Percentiles rank a stretch among this genome's conserved stretches.
Conservation (phyloP, 345 rosid genomes). For the Populus deltoides region DNA sequence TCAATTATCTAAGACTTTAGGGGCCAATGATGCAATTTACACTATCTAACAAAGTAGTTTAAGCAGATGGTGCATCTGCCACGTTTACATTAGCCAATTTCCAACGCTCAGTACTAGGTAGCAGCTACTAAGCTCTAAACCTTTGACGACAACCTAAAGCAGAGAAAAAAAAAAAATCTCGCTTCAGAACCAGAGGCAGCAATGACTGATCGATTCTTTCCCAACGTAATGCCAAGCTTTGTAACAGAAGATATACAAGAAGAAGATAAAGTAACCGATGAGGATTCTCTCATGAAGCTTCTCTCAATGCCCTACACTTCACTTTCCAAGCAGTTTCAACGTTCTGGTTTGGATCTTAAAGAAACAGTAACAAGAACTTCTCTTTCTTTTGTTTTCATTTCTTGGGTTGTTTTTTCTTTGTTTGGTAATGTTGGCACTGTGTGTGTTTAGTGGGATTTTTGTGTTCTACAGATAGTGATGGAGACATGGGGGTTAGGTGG, state of each 20-base stretch:
- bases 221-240: slow-evolving; percentile 54
- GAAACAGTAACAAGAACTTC: slow-evolving; percentile 45
- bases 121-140: background rate
- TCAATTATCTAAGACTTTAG: no score
- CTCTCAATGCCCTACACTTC: slow-evolving; percentile 60
- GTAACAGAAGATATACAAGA: slow-evolving; percentile 30
- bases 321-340: slow-evolving; percentile 53
- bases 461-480: slow-evolving; percentile 20
- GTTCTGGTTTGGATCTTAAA: slow-evolving; percentile 68
- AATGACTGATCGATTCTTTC: slow-evolving; percentile 73
- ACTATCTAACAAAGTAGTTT: no score
- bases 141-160: background rate
- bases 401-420: background rate
- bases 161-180: background rate
- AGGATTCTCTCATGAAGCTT: slow-evolving; percentile 53
- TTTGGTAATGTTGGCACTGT: background rate
- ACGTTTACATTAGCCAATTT: background rate
- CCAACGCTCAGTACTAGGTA: background rate
- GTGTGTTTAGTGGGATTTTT: background rate
- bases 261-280: background rate
- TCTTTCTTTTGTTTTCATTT: background rate
- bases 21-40: no score
- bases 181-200: background rate
- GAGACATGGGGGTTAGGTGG: slow-evolving; percentile 23
- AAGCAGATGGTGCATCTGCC: background rate